A percentile compares a stretch with the other conserved stretches of the same genome.
Evolutionary conservation across 805 yeast genomes (phyloP).

Genomic region (Pichia deserticola): DNA sequence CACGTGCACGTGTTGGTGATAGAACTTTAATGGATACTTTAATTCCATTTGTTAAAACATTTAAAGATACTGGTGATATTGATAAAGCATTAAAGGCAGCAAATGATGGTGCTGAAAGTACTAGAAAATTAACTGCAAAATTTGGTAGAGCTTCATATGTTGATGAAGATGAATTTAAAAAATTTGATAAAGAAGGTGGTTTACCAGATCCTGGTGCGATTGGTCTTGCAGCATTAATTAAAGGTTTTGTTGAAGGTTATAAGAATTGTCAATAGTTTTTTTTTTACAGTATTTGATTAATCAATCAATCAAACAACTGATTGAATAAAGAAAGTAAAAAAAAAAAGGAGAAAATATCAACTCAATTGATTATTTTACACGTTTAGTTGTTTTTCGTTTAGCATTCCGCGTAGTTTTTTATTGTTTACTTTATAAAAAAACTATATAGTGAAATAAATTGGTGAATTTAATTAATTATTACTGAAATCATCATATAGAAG

Average conservation of each 20-base stretch:
- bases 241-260: conserved; percentile 25
- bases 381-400: no score
- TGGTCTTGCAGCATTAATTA: conserved; percentile 48
- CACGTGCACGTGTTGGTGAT: conserved; percentile 84
- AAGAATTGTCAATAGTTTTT: not conserved
- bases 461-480: no score
- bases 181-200: conserved; percentile 51
- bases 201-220: conserved; percentile 95
- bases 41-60: conserved; percentile 73
- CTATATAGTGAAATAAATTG: no score
- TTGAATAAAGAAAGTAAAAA: no score
- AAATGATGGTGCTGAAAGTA: conserved; percentile 64
- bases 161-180: conserved; percentile 46
- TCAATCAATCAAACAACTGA: no score
- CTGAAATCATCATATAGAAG: no score
- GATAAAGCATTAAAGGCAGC: conserved; percentile 62
- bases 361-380: no score
- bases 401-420: no score
- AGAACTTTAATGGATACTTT: conserved; percentile 84
- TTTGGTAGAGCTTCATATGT: conserved; percentile 95
- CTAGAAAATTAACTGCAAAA: conserved; percentile 69
- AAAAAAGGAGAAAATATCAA: no score
- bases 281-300: no score
- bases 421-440: no score
- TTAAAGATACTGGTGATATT: conserved; percentile 45